A percentile compares a stretch with the other conserved stretches of the same genome.
These are phyloP conservation scores for Neurospora sp. DNA, from an alignment of 2,329 filamentous ascomycete genomes.

Conservation along the genomic window DNA sequence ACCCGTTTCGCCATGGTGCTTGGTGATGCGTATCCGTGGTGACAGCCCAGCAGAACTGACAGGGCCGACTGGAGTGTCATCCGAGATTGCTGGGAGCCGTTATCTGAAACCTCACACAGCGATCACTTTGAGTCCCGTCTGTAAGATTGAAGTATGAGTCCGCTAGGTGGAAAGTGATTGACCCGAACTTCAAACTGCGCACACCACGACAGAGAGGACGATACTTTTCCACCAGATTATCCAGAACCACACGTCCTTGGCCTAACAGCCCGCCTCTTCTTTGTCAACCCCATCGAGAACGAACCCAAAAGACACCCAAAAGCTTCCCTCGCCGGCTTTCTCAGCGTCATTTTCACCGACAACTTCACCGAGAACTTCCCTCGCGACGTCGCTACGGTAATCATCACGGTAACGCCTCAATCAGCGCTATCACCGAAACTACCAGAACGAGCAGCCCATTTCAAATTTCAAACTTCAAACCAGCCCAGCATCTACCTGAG, in stretches of 20 bases:
- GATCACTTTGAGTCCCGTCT: not conserved
- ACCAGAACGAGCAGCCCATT: not conserved
- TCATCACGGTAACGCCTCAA: not conserved
- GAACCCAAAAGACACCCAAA: not conserved
- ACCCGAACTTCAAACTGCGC: not conserved
- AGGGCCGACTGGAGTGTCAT: not conserved
- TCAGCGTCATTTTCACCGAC: not conserved
- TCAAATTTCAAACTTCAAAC: not conserved
- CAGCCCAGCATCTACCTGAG: not conserved
- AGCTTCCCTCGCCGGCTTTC: rapidly evolving
- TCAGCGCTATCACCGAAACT: not conserved
- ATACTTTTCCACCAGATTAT: not conserved
- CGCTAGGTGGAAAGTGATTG: not conserved
- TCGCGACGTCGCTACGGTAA: not conserved
- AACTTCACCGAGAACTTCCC: not conserved
- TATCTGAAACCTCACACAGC: not conserved
- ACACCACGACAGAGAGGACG: not conserved
- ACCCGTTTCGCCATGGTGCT: not conserved
- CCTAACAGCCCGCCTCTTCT: not conserved
- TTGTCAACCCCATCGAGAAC: not conserved
- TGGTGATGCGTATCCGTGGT: not conserved
- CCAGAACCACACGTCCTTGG: not conserved
- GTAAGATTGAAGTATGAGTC: not conserved
- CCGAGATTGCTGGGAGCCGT: not conserved
- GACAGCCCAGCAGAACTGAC: not conserved